Percentiles rank a stretch among this genome's conserved stretches.
phyloP scores from a whole-genome alignment of 2,329 filamentous ascomycete species.

The Trichophyton rubrum region DNA sequence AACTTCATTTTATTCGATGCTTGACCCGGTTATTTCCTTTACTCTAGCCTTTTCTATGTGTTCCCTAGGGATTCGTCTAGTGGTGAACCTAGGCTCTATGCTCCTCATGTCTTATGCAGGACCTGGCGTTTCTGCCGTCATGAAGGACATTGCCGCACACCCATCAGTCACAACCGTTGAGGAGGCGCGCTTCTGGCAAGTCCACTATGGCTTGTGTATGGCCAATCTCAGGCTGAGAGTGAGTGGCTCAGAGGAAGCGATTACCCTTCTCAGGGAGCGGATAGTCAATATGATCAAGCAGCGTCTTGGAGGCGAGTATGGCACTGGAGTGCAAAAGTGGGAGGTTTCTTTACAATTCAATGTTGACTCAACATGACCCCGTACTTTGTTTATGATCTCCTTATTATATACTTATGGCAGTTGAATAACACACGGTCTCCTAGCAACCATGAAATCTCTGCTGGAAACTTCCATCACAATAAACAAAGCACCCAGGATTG shows the following conservation, averaged over 20 bases:
- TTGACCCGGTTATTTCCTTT: constrained; percentile 71
- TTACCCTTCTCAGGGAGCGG: constrained; percentile 61
- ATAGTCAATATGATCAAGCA: constrained; percentile 71
- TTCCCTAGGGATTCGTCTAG: constrained; percentile 66
- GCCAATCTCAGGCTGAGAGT: constrained; percentile 78
- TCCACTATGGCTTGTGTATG: constrained; percentile 94
- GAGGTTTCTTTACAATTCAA: constrained; percentile 80
- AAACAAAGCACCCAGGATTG: background rate
- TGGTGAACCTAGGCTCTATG: constrained; percentile 80
- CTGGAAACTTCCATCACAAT: background rate
- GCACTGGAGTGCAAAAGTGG: constrained; percentile 68
- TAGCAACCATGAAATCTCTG: background rate
- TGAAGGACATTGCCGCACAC: constrained; percentile 74
- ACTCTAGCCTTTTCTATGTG: constrained; percentile 84
- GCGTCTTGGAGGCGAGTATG: constrained; percentile 76
- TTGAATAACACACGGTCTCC: background rate
- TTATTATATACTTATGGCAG: constrained; percentile 1
- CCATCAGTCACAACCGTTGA: constrained; percentile 64
- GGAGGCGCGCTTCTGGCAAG: constrained; percentile 95
- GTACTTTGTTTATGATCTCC: background rate
- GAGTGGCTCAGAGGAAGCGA: constrained; percentile 55
- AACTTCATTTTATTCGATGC: constrained; percentile 65
- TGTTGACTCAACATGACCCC: constrained; percentile 29
- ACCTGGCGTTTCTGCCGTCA: constrained; percentile 54
- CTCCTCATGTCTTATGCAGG: constrained; percentile 78